phyloP scores from a whole-genome alignment of 345 rosid species.

The Punica granatum region DNA sequence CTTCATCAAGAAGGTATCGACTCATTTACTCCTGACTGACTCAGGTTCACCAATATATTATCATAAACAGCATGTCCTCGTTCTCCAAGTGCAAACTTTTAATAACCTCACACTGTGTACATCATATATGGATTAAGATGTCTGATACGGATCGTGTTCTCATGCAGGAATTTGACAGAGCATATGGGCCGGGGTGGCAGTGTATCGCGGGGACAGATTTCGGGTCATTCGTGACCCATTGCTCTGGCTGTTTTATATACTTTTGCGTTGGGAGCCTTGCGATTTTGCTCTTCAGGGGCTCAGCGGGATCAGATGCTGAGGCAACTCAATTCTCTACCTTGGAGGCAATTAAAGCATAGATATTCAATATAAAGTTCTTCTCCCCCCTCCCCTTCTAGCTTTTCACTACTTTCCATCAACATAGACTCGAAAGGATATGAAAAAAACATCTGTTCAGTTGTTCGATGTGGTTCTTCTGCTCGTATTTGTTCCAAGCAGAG shows the following conservation, averaged over 20 bases:
- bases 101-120: too few species aligned
- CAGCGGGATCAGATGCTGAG: conserved; percentile 24
- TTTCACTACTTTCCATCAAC: background rate
- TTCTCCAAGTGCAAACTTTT: too few species aligned
- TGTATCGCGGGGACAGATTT: conserved; percentile 70
- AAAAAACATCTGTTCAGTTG: too few species aligned
- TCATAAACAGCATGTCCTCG: too few species aligned
- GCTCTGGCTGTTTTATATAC: conserved; percentile 48
- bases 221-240: conserved; percentile 63
- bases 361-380: background rate
- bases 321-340: conserved; percentile 7
- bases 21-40: background rate
- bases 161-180: conserved; percentile 52
- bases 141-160: background rate
- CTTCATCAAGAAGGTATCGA: conserved; percentile 61
- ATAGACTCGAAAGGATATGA: too few species aligned
- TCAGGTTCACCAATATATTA: too few species aligned
- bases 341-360: conserved; percentile 7
- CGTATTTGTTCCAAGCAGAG: too few species aligned
- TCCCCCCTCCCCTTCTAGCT: background rate
- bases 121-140: background rate
- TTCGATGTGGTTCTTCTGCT: too few species aligned
- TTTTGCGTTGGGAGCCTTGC: conserved; percentile 52
- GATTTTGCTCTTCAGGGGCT: conserved; percentile 58
- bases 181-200: conserved; percentile 53